Evolutionary conservation across 2,329 filamentous ascomycete species (phyloP).

Genomic region (Thelonectria rubi): DNA sequence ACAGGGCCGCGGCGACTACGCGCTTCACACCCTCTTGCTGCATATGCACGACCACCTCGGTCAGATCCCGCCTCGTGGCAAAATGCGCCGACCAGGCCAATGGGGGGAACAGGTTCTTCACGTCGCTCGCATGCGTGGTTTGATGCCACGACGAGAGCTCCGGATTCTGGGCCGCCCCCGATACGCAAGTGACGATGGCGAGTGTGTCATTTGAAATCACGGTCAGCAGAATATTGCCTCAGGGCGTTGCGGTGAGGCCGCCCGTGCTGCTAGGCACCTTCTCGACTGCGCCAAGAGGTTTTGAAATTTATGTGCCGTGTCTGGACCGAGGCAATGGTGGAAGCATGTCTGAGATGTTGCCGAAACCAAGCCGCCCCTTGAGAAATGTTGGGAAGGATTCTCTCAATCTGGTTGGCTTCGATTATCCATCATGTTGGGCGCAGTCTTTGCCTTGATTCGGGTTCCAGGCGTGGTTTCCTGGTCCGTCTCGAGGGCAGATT

Average conservation of each 20-base stretch:
- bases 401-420: background rate
- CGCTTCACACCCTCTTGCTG: slow-evolving; percentile 19
- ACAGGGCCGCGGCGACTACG: background rate
- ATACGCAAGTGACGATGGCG: background rate
- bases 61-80: slow-evolving; percentile 3
- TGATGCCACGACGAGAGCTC: background rate
- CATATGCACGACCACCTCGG: slow-evolving; percentile 16
- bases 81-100: slow-evolving; percentile 1
- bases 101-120: background rate
- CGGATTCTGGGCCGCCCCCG: background rate
- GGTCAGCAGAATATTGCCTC: background rate
- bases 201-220: slow-evolving; percentile 6
- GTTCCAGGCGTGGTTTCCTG: background rate
- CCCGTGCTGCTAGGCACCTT: background rate
- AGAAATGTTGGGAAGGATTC: background rate
- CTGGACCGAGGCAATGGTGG: background rate
- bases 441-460: background rate
- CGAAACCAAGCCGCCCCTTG: background rate
- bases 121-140: slow-evolving; percentile 2
- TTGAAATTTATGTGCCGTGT: slow-evolving; percentile 3
- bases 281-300: background rate
- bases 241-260: background rate
- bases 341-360: background rate
- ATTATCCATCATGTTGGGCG: background rate
- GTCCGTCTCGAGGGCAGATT: background rate